phyloP scores from a whole-genome alignment of 139 green algal genomes.

The Choricystis sp. region DNA sequence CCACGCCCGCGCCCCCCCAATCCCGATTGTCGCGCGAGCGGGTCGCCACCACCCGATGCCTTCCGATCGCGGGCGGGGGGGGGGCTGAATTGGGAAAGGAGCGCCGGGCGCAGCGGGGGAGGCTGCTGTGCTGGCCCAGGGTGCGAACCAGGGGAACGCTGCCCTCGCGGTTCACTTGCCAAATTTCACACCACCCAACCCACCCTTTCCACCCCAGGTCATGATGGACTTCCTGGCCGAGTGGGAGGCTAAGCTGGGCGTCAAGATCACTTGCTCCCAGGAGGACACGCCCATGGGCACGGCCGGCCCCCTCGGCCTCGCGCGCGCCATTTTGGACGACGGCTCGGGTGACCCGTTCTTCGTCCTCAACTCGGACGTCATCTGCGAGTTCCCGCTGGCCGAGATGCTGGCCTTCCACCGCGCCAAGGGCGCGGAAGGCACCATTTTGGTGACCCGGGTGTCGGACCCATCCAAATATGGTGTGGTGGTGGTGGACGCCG shows the following conservation, averaged over 20 bases:
- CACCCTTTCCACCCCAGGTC: slow-evolving; percentile 33
- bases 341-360: slow-evolving; percentile 82
- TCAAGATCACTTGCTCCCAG: slow-evolving; percentile 88
- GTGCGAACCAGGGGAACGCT: background rate
- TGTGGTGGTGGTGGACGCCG: slow-evolving; percentile 81
- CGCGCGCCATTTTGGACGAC: slow-evolving; percentile 72
- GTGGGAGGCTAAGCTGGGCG: slow-evolving; percentile 84
- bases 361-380: slow-evolving; percentile 96
- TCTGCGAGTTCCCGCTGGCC: slow-evolving; percentile 85
- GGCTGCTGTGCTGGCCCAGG: background rate
- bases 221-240: slow-evolving; percentile 89
- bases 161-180: background rate
- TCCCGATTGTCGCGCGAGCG: too few relatives aligned
- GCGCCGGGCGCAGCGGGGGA: too few relatives aligned
- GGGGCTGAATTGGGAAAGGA: too few relatives aligned
- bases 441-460: slow-evolving; percentile 90
- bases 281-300: slow-evolving; percentile 96
- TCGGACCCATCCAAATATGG: slow-evolving; percentile 91
- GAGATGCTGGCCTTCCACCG: slow-evolving; percentile 74
- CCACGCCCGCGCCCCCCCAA: too few relatives aligned
- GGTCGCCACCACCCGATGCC: too few relatives aligned
- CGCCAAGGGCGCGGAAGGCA: slow-evolving; percentile 61
- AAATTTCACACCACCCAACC: background rate
- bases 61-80: too few relatives aligned
- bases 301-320: slow-evolving; percentile 81